Conservation (phyloP, 306 rosid genomes). For the Astragalus glycyphyllos region DNA sequence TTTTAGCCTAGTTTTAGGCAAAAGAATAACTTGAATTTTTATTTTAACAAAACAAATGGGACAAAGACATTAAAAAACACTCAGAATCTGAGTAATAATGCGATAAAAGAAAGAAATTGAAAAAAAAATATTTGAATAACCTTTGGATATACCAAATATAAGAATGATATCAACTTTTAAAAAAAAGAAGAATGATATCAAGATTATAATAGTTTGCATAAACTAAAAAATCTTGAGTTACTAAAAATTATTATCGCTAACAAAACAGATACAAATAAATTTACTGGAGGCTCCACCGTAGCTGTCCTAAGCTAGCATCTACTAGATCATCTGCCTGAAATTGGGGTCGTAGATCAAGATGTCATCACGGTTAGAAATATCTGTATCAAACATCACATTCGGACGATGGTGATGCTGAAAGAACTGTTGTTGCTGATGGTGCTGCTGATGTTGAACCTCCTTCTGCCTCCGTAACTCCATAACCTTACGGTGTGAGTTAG, state of each 20-base stretch:
- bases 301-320: conserved; percentile 41
- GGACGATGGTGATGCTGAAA: conserved; percentile 54
- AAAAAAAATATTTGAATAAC: neutral
- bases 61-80: neutral
- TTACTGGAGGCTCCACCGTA: conserved; percentile 31
- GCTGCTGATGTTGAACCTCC: conserved; percentile 57
- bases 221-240: neutral
- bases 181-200: conserved; percentile 21
- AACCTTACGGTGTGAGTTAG: conserved; percentile 90
- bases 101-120: neutral
- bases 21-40: too few species aligned
- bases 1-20: too few species aligned
- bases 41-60: too few species aligned
- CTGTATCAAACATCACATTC: conserved; percentile 50
- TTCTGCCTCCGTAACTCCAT: conserved; percentile 88
- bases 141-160: conserved; percentile 25
- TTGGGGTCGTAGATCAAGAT: conserved; percentile 77
- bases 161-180: neutral
- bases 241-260: conserved; percentile 15
- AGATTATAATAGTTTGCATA: conserved; percentile 1
- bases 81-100: neutral
- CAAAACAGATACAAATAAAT: conserved; percentile 35
- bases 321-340: conserved; percentile 68
- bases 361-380: conserved; percentile 63
- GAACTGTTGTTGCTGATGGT: conserved; percentile 45